Base-by-base conservation (phyloP, 176 grass and related monocot species). In the Alopecurus myosuroides region DNA sequence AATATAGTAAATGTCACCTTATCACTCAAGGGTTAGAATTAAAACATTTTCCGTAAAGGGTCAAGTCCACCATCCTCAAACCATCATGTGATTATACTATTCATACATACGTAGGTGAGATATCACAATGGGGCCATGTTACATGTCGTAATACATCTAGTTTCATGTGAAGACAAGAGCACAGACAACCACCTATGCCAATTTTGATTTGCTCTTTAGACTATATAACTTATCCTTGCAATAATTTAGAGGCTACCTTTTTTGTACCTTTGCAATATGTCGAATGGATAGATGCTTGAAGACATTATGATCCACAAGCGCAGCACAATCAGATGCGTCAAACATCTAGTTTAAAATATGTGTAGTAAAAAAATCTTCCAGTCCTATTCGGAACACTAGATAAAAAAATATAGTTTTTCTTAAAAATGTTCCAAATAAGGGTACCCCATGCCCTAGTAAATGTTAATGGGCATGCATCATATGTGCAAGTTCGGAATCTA, bases 161-260 rank as follows among this genome's bases (percentile, higher is more conserved):
- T 66, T 74, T 29, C 79, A 86, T 23, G 67, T 33, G 20, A 58
- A 10, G 80, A 90, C 89, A 58, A 86, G 68, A 64, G 49, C 49
- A 31, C 23, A 70, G 74, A 90, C 80, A 90, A 60, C 36, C 45
- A 7, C 55, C 74, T 45, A 79, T 55, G 26, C 28, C 55, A 30
- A 31, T 60, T 74, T 67, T 66, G 75, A 83, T 84, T 75, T 87
- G 49, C 48, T 33, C 75, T 74, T 34, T 90, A 67, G 84, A 79
- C 80, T 56, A 20, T 6, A 79, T 70, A 33, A 73, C 71, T 62
- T 71, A 48, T 82, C 51, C 14, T 44, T 29, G 5, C 52, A 71
- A 52, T 31, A 56, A 6, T 63, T 71, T 41, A 28, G 7, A 77
- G 19, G 13, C 33, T 33, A 33, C 2, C 34, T 57, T 34, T 74